Evolutionary conservation across 306 rosid species (phyloP), one percentile per base, ranked within the genome.

Genomic region (Fagus sylvatica): DNA sequence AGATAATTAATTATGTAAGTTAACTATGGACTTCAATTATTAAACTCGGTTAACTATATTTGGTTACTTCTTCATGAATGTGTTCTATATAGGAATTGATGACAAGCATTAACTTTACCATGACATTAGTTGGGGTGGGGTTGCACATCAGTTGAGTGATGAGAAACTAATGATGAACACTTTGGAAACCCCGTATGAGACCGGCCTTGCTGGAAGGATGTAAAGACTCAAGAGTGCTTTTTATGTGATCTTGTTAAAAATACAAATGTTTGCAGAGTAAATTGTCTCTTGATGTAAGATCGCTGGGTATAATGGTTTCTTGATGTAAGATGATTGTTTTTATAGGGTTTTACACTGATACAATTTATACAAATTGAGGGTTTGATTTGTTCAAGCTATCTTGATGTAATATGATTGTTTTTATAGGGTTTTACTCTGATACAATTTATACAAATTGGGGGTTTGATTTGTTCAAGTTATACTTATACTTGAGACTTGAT

Each of bases 281-380:
- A 36, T 28, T 53, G 41, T 69, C 72, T 69, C 66, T 56, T 69
- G 72, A 75, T 69, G 60, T 33, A 55, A 56, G 53, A 61, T 17
- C 69, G 53, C 40, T 19, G 15, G 51, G 51, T 3, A 2, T 46
- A 71, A 36, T 28, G 61, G 33, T 59, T 66, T 69, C 66, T 56
- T 59, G 72, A 69, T 69, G 60, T 33, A 43, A 36, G 40, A 49
- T 17, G 59, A 53, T 15, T 71, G 30, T 15, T 37, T 7, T 32
- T 34, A 56, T 36, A 48, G 33, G 51, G 33, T 75, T 57, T 42
- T 28, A 68, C 28, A 60, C 66, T 64, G 68, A 36, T 65, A 65
- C 46, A 5, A 5, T 33, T 39, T 37, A 34, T 65, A 65, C 32
- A 37, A 8, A 34, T 37, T 28, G 36, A 7, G 16, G 13, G 17